Percentiles rank a stretch among this genome's conserved stretches.
Evolutionary conservation across 345 rosid species (phyloP).

Genomic region (Heritiera fomes): DNA sequence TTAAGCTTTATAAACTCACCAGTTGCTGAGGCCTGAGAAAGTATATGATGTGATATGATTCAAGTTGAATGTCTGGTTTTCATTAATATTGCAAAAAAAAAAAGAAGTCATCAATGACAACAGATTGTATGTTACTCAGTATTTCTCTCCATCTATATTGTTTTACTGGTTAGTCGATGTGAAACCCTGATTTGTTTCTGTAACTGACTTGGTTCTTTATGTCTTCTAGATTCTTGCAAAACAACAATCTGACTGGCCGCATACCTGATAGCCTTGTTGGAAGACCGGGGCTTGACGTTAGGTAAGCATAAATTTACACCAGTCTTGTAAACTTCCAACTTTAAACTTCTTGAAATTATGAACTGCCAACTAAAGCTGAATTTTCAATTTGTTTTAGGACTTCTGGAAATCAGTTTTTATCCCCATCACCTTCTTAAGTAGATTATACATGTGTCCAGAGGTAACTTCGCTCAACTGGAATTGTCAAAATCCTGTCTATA

Average conservation of each 20-base stretch:
- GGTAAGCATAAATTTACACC: slow-evolving; percentile 42
- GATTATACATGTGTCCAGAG: slow-evolving; percentile 9
- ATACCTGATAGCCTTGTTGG: slow-evolving; percentile 54
- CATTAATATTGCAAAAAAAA: not conserved
- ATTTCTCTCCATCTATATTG: not conserved
- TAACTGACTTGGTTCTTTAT: slow-evolving; percentile 19
- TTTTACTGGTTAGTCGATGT: slow-evolving; percentile 3
- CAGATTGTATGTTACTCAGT: not conserved
- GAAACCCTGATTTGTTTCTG: slow-evolving; percentile 15
- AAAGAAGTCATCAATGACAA: not conserved
- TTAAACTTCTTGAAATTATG: not conserved
- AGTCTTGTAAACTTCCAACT: slow-evolving; percentile 4
- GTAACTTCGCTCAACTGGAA: not conserved
- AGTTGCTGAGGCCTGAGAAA: not conserved
- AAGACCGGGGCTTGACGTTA: slow-evolving; percentile 52
- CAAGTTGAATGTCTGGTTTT: not conserved
- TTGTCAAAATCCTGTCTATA: slow-evolving; percentile 5
- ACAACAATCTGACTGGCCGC: slow-evolving; percentile 82
- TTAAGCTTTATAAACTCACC: not conserved
- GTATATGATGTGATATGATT: not conserved
- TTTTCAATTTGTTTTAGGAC: slow-evolving; percentile 37
- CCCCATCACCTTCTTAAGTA: slow-evolving; percentile 41
- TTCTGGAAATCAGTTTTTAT: slow-evolving; percentile 43
- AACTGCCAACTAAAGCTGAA: slow-evolving; percentile 23
- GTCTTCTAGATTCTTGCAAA: slow-evolving; percentile 69